Evolutionary conservation across 2,329 filamentous ascomycete genomes (phyloP), one percentile per base, ranked within the genome.

Genomic region (Aspergillus sp.): DNA sequence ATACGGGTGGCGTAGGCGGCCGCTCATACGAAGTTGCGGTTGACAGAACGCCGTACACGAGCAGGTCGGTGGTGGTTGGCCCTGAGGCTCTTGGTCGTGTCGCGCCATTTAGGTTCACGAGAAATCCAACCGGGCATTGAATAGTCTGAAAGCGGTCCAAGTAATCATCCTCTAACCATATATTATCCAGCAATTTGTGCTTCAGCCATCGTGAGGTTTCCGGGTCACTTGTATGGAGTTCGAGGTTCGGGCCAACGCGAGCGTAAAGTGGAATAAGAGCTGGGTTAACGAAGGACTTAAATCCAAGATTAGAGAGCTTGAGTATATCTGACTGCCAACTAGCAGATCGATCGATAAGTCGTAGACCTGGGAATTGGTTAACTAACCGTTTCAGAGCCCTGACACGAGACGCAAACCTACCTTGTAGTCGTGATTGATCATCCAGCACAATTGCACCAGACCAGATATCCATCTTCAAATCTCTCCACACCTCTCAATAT

Each of bases 1-100:
- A 73, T 15, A 66, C 61, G 13, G 73, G 73, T 39, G 73, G 72
- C 26, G 72, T 74, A 9, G 72, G 73, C 17, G 69, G 71, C 11
- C 70, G 67, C 34, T 66, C 62, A 39, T 64, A 64, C 4, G 65
- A 64, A 22, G 64, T 57, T 30, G 66, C 52, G 39, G 56, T 68
- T n/a, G 71, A 74, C 43, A 78, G 49, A 13, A 75, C 62, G 18
- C 74, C 75, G 36, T 76, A 75, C 32, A 78, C 64, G 44, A 78
- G 61, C 13, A 78, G 60, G 52, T 76, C 74, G 6, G 74, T 72
- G 36, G 71, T 67, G 44, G 55, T 54, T 20, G 62, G 57, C 4
- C 62, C 64, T 15, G 56, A 57, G 36, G 53, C 49, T 41, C 62
- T 68, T 22, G 57, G 48, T 20, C 48, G 57, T 18, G 60, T 57